Conservation (phyloP, 2,329 filamentous ascomycete genomes). For the Penicillium rolfsii region DNA sequence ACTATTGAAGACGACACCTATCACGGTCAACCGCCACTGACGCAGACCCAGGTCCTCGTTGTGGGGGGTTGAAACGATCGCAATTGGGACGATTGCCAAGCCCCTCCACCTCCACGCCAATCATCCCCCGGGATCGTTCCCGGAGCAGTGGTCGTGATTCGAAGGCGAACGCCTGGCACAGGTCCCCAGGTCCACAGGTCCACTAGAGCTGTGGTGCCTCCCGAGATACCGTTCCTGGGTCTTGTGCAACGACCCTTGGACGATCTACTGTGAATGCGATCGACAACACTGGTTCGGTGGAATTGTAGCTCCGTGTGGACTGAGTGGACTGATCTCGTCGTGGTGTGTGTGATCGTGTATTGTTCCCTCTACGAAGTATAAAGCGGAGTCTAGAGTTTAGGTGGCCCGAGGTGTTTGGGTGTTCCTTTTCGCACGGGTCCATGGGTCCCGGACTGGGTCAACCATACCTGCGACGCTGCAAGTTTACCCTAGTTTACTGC, state of each 20-base stretch:
- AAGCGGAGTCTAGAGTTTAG: conserved; percentile 23
- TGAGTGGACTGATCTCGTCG: neutral
- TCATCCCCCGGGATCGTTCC: conserved; percentile 4
- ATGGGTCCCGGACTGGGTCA: neutral
- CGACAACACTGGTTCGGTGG: neutral
- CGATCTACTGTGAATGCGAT: neutral
- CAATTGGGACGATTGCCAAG: conserved; percentile 14
- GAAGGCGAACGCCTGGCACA: neutral
- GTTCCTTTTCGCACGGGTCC: conserved; percentile 8
- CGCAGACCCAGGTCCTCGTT: conserved; percentile 10
- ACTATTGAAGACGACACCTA: conserved; percentile 3
- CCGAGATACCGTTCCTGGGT: neutral
- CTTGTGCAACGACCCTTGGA: neutral
- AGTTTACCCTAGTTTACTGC: neutral
- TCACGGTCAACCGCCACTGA: conserved; percentile 17
- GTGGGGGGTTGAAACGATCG: conserved; percentile 24
- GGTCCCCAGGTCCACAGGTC: neutral
- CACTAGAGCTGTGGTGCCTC: neutral
- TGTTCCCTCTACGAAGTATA: conserved; percentile 20
- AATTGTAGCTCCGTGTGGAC: neutral
- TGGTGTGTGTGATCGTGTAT: neutral
- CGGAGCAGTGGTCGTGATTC: neutral
- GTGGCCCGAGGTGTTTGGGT: neutral
- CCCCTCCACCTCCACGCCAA: conserved; percentile 10
- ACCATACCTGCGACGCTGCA: neutral